Conservation (phyloP, 2,329 filamentous ascomycete species). For the Scopulariopsis brevicaulis region DNA sequence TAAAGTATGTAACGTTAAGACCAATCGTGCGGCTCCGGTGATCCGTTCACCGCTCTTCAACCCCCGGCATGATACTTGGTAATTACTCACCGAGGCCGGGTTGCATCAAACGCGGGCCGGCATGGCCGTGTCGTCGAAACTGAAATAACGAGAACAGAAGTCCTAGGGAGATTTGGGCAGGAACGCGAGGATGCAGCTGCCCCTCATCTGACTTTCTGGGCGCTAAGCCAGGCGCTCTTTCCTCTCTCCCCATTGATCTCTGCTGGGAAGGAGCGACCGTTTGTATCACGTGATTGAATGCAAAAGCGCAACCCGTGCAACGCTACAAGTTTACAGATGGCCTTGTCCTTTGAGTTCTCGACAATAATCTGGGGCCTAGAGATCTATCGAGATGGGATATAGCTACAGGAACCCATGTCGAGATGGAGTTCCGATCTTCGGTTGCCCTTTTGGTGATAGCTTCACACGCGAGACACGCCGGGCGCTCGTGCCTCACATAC, state of each 20-base stretch:
- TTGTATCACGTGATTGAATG: neutral
- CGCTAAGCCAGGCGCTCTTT: neutral
- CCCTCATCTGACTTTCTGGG: neutral
- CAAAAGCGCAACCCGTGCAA: neutral
- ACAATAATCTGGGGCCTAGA: neutral
- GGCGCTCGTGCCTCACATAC: too few relatives aligned
- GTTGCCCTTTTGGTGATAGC: neutral
- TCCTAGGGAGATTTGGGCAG: neutral
- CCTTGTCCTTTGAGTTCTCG: neutral
- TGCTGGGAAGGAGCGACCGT: neutral
- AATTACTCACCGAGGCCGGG: neutral
- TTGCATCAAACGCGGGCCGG: neutral
- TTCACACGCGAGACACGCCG: neutral
- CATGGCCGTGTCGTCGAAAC: neutral
- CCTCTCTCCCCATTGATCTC: neutral
- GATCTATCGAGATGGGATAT: neutral
- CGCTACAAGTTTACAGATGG: neutral
- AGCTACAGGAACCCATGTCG: neutral
- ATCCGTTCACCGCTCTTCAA: neutral
- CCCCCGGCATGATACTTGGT: neutral
- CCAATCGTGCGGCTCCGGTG: neutral
- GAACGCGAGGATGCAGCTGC: neutral
- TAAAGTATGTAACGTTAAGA: neutral
- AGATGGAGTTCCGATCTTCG: neutral
- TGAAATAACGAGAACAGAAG: neutral